phyloP scores from a whole-genome alignment of 495 filamentous ascomycete genomes.

The Amphirosellinia nigrospora region DNA sequence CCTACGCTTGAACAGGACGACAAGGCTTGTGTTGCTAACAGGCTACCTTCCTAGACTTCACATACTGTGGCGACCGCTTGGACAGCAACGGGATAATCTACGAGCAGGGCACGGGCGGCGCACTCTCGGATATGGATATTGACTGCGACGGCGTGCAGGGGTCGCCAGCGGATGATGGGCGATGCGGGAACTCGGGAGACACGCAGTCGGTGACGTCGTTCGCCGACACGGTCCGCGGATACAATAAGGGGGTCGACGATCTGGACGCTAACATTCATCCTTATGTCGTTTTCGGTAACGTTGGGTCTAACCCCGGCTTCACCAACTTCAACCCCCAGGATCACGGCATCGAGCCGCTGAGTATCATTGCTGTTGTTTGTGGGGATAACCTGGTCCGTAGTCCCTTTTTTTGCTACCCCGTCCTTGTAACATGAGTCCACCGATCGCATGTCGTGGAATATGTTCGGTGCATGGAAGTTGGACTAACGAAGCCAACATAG shows the following conservation, averaged over 20 bases:
- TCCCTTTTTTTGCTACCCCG: not conserved
- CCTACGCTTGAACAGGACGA: not conserved
- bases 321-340: slow-evolving; percentile 54
- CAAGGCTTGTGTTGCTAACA: not conserved
- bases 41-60: slow-evolving; percentile 33
- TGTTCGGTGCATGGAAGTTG: not conserved
- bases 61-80: slow-evolving; percentile 50
- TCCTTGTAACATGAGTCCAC: too few species aligned
- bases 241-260: slow-evolving; percentile 57
- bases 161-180: slow-evolving; percentile 51
- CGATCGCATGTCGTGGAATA: not conserved
- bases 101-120: slow-evolving; percentile 40
- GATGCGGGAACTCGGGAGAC: slow-evolving; percentile 55
- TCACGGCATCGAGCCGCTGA: slow-evolving; percentile 63
- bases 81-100: slow-evolving; percentile 44
- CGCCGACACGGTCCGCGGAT: slow-evolving; percentile 51
- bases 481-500: slow-evolving; percentile 34
- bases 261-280: slow-evolving; percentile 67
- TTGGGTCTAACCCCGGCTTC: slow-evolving; percentile 49
- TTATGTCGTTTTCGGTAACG: slow-evolving; percentile 72
- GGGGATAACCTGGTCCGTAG: slow-evolving; percentile 56
- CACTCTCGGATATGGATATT: slow-evolving; percentile 65
- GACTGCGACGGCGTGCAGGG: slow-evolving; percentile 69
- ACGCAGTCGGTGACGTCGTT: slow-evolving; percentile 64
- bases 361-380: slow-evolving; percentile 69